Evolutionary conservation across 257 asterid genomes (phyloP).

Genomic region (Solanum verrucosum): DNA sequence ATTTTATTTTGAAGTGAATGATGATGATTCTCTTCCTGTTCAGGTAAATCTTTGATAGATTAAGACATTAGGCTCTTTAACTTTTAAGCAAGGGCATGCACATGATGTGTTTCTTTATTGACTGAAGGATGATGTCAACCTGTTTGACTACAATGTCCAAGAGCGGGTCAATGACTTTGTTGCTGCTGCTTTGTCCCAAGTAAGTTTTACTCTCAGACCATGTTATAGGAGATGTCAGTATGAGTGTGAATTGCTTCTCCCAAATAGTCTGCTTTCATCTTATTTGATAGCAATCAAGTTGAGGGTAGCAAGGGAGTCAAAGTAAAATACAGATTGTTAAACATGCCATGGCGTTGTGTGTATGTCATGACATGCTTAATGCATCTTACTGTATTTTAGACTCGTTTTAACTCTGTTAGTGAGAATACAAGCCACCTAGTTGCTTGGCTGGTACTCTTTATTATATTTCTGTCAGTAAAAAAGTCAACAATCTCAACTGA

Average conservation of each 20-base stretch:
- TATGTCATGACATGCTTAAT: neutral
- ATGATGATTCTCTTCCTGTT: slow-evolving; percentile 49
- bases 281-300: neutral
- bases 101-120: slow-evolving; percentile 11
- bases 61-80: neutral
- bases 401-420: neutral
- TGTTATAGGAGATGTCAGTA: neutral
- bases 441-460: neutral
- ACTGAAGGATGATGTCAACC: slow-evolving; percentile 54
- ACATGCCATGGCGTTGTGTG: neutral
- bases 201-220: neutral
- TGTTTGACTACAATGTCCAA: slow-evolving; percentile 86
- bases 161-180: slow-evolving; percentile 89
- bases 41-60: slow-evolving; percentile 43
- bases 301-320: neutral
- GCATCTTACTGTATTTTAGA: neutral
- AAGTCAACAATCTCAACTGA: neutral
- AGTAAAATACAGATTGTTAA: neutral
- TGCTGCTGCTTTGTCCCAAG: slow-evolving; percentile 88
- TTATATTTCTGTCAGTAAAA: neutral
- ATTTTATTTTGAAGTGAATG: slow-evolving; percentile 78
- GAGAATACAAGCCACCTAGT: neutral
- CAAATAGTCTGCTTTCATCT: neutral
- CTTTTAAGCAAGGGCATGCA: slow-evolving; percentile 6
- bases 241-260: neutral